phyloP scores from a whole-genome alignment of 2,329 filamentous ascomycete species.

The Huntiella bhutanensis region DNA sequence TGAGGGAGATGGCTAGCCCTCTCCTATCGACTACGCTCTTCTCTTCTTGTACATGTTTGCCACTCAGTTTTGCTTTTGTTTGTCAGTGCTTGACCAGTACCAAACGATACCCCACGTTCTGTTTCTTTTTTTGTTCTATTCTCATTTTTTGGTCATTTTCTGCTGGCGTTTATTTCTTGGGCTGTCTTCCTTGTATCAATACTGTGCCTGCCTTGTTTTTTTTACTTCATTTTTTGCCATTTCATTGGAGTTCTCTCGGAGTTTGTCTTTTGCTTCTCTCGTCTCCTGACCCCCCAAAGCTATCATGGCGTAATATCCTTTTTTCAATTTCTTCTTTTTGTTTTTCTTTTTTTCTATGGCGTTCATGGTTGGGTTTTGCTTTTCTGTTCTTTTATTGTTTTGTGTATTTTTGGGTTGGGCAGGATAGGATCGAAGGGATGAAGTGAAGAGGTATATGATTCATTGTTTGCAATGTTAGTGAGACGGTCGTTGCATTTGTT shows the following conservation, averaged over 20 bases:
- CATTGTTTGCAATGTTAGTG: slow-evolving; percentile 11
- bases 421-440: not conserved
- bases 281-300: not conserved
- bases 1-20: no score
- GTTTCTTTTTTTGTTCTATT: slow-evolving; percentile 9
- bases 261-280: not conserved
- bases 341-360: slow-evolving; percentile 1
- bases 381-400: slow-evolving; percentile 1
- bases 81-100: slow-evolving; percentile 11
- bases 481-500: slow-evolving; percentile 4
- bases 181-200: slow-evolving; percentile 10
- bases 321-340: slow-evolving; percentile 1
- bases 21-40: not conserved
- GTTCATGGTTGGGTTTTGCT: slow-evolving; percentile 2
- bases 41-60: slow-evolving; percentile 6
- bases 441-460: slow-evolving; percentile 11
- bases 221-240: slow-evolving; percentile 1
- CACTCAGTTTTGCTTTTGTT: slow-evolving; percentile 9
- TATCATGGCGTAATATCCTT: slow-evolving; percentile 8
- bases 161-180: slow-evolving; percentile 5
- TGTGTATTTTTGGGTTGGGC: not conserved
- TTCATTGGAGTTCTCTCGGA: not conserved
- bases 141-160: slow-evolving; percentile 7
- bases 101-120: slow-evolving; percentile 12
- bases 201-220: slow-evolving; percentile 5